Base-by-base conservation (phyloP, 2,329 filamentous ascomycete species). In the Neophaeococcomyces mojaviensis region DNA sequence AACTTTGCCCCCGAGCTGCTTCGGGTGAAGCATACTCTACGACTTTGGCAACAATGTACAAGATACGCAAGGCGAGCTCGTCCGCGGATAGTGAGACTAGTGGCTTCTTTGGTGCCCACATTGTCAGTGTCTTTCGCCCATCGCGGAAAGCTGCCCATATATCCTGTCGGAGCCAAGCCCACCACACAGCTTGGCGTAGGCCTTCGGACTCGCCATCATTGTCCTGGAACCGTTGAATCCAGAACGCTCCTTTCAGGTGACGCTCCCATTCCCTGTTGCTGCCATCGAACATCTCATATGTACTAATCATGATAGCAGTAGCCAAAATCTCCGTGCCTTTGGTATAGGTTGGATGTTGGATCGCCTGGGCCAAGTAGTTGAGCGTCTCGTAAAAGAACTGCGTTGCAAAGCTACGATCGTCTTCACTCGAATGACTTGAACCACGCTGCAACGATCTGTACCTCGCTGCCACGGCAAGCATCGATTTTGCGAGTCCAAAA, bases 1-100 rank as follows among this genome's bases (percentile, higher is more conserved):
- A 55, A 39, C 71, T 65, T 24, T 68, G 65, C 7, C 63, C 60
- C 49, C 69, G 65, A 24, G 60, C 63, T 46, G 71, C 69, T 48
- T 76, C 70, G n/a, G 69, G 66, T 0, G 76, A 75, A 39, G 73
- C 74, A 58, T 77, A 81, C 50, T 79, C 78, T 2, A 81, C 71
- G 2, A 71, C 72, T 53, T 77, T 72, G 24, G 74, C 72, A 3
- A 79, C 66, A 2, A 81, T 67, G 52, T 76, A 81, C 0, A 77
- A 64, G 0, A 75, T 68, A 1, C 72, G 65, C 3, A 68, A 67
- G 0, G 76, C 76, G 22, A 81, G 62, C 39, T 79, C 77, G 41
- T 76, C 68, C 0, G 70, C 64, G 15, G 63, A 67, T 28, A 81
- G 65, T 3, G 68, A 64, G 3, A 64, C 58, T 32, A 74, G 69